These are phyloP conservation scores for Magnolia changhungtana DNA, from an alignment of 164 flowering plant species.

Conservation along the genomic window DNA sequence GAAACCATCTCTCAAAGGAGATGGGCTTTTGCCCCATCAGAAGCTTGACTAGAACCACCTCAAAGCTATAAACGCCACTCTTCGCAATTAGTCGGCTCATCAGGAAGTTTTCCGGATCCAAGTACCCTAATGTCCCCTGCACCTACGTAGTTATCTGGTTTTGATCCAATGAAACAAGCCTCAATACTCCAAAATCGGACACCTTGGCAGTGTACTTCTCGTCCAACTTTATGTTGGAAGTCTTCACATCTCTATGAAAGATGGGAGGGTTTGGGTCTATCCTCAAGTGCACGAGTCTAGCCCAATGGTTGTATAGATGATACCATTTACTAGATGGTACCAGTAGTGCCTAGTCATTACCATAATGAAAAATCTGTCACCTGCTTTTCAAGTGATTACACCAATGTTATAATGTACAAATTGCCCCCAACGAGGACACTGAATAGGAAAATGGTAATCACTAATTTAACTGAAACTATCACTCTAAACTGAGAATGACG, in stretches of 20 bases:
- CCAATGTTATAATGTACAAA: no score
- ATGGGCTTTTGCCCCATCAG: conserved; percentile 25
- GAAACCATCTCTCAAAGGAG: conserved; percentile 12
- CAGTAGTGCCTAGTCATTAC: no score
- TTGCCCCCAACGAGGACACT: no score
- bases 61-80: conserved; percentile 34
- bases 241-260: conserved; percentile 37
- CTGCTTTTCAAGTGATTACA: no score
- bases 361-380: no score
- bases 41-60: conserved; percentile 23
- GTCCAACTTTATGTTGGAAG: conserved; percentile 34
- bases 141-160: conserved; percentile 24
- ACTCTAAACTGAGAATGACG: no score
- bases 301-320: no score
- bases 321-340: no score
- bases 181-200: conserved; percentile 38
- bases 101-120: conserved; percentile 33
- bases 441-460: no score
- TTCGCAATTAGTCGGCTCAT: conserved; percentile 27
- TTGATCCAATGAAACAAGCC: conserved; percentile 25
- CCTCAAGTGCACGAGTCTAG: no score
- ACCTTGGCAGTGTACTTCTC: conserved; percentile 28
- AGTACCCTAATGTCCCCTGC: conserved; percentile 26
- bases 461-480: no score
- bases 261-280: conserved; percentile 3